phyloP scores from a whole-genome alignment of 352 stramenopile species.

The Phytophthora chlamydospora region DNA sequence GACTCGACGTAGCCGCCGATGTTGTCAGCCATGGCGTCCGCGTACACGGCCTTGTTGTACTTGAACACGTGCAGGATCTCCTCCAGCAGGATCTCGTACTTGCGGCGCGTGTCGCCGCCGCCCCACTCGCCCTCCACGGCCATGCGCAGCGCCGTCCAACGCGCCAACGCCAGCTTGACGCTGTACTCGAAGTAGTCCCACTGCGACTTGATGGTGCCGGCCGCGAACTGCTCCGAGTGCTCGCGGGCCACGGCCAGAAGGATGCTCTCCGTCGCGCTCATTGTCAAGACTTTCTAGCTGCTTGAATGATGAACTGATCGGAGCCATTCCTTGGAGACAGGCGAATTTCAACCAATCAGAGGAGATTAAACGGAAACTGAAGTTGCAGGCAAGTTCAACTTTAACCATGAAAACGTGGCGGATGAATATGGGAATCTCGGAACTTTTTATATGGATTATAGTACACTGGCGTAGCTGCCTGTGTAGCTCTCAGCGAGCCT shows the following conservation, averaged over 20 bases:
- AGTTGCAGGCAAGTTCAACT: constrained; percentile 13
- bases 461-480: constrained; percentile 33
- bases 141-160: constrained; percentile 87
- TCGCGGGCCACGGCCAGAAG: constrained; percentile 58
- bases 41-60: constrained; percentile 74
- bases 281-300: not conserved
- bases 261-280: constrained; percentile 58
- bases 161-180: constrained; percentile 75
- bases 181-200: constrained; percentile 89
- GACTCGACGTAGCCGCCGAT: constrained; percentile 75
- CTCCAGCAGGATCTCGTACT: constrained; percentile 83
- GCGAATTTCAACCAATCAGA: constrained; percentile 24
- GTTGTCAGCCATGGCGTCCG: constrained; percentile 75
- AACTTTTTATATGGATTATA: constrained; percentile 31
- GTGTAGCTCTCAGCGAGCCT: constrained; percentile 34
- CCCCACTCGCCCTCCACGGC: constrained; percentile 86
- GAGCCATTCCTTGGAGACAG: constrained; percentile 21
- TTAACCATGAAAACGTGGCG: not conserved
- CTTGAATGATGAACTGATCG: constrained; percentile 3
- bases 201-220: constrained; percentile 66
- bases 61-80: constrained; percentile 85
- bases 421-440: constrained; percentile 6
- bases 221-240: constrained; percentile 58
- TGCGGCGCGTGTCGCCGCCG: constrained; percentile 77
- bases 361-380: constrained; percentile 1